These are phyloP conservation scores for Candida nemodendra DNA, from an alignment of 805 yeast species.

Conservation along the genomic window DNA sequence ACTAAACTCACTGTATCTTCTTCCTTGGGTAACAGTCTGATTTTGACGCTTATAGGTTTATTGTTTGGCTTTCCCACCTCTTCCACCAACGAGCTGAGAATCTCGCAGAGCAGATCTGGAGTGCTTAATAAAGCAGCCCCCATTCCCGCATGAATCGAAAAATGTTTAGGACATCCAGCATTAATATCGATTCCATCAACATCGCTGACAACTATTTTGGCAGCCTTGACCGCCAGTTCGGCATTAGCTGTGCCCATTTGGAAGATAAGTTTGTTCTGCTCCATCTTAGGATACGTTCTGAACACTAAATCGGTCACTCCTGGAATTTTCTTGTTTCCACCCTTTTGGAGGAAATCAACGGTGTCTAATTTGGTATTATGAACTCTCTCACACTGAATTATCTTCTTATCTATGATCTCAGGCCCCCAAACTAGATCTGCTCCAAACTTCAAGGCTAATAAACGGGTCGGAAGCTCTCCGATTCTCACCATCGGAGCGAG, in stretches of 20 bases:
- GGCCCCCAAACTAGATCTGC: slow-evolving; percentile 98
- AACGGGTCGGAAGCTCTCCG: slow-evolving; percentile 89
- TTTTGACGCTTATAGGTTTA: slow-evolving; percentile 89
- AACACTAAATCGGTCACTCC: slow-evolving; percentile 56
- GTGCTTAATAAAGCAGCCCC: slow-evolving; percentile 88
- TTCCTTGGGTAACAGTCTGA: slow-evolving; percentile 67
- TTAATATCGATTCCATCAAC: slow-evolving; percentile 93
- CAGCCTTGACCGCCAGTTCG: slow-evolving; percentile 85
- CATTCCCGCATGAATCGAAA: slow-evolving; percentile 94
- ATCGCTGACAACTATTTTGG: slow-evolving; percentile 72
- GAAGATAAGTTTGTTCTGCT: slow-evolving; percentile 69
- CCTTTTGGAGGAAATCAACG: slow-evolving; percentile 52
- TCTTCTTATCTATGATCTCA: slow-evolving; percentile 85
- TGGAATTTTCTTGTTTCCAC: slow-evolving; percentile 41
- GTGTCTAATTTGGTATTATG: slow-evolving; percentile 57
- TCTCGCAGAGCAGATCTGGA: slow-evolving; percentile 75
- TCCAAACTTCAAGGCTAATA: slow-evolving; percentile 76
- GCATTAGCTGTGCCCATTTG: slow-evolving; percentile 90
- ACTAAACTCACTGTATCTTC: slow-evolving; percentile 64
- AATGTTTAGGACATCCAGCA: slow-evolving; percentile 97
- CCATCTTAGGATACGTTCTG: slow-evolving; percentile 65
- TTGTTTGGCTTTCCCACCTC: slow-evolving; percentile 75
- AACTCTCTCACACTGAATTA: slow-evolving; percentile 65
- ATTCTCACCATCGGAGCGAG: slow-evolving; percentile 97
- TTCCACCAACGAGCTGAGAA: slow-evolving; percentile 64